Conservation (phyloP, 352 stramenopile species). For the Phytophthora chlamydospora region DNA sequence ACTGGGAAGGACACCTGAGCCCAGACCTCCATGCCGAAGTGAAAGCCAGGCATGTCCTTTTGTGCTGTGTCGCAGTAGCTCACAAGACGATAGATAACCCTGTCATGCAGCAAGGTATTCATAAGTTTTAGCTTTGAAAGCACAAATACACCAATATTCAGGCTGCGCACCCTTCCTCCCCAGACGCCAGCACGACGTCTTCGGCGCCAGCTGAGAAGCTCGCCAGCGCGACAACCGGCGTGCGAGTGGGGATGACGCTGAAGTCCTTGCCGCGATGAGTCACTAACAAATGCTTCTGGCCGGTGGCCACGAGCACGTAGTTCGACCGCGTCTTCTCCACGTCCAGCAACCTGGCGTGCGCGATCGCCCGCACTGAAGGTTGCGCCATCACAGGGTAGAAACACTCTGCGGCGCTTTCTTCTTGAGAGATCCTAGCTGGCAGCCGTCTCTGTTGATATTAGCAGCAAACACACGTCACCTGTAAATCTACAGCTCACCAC, state of each 20-base stretch:
- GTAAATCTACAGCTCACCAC: neutral
- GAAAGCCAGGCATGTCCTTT: conserved; percentile 34
- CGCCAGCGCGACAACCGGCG: conserved; percentile 40
- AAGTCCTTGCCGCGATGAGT: conserved; percentile 47
- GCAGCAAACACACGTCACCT: neutral
- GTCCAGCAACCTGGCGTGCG: conserved; percentile 44
- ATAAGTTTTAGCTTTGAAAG: conserved; percentile 2
- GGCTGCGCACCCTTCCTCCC: conserved; percentile 52
- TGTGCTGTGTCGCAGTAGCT: conserved; percentile 31
- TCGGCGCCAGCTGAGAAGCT: conserved; percentile 29
- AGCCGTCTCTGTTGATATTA: conserved; percentile 25
- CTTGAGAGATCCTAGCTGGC: conserved; percentile 3
- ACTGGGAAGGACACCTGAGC: conserved; percentile 48
- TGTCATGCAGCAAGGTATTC: conserved; percentile 18
- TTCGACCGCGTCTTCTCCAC: conserved; percentile 58
- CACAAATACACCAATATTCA: conserved; percentile 1
- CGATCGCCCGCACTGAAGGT: conserved; percentile 44
- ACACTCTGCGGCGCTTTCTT: conserved; percentile 20
- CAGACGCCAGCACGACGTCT: conserved; percentile 48
- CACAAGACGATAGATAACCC: conserved; percentile 50
- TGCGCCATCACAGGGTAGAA: conserved; percentile 40
- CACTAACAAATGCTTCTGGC: conserved; percentile 53
- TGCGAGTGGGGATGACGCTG: conserved; percentile 31
- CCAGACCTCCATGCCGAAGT: conserved; percentile 46
- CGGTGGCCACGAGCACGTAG: conserved; percentile 53